Base-by-base conservation (phyloP, 768 basidiomycete species). In the Cystofilobasidium ferigula region DNA sequence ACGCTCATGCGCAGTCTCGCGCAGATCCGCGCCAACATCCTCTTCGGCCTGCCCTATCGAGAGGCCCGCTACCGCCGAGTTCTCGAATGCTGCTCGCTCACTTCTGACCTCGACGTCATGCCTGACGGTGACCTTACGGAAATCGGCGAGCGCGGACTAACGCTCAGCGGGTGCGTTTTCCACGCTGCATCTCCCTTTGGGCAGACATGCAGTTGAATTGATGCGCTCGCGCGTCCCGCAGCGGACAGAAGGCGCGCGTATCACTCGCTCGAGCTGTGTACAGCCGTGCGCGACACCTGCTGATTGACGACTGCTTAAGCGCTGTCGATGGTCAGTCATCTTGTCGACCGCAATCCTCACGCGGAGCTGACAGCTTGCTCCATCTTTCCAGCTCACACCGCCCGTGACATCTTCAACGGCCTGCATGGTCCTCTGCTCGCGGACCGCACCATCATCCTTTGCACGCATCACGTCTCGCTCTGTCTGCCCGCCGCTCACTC, bases 201-300 rank as follows among this genome's bases (percentile, higher is more conserved):
- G 51, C 38, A 16, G 57, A 18, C 51, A 30, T n/a, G 26, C 34
- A 20, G 34, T 35, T 34, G 5, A 48, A 20, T 38, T 68, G n/a
- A n/a, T 9, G 62, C 67, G 40, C 20, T 57, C n/a, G 26, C 66
- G 30, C 30, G n/a, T 18, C 28, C 47, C 24, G 47, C 24, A 30
- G 53, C 38, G 73, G 72, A 9, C 73, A 73, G 43, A 73, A 72
- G 56, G 73, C 72, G 2, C 69, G 75, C 20, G 61, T 75, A 59
- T 73, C 72, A 22, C 71, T 76, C 12, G 76, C 75, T 4, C 68
- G 76, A 20, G 73, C 73, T 53, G 62, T 77, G 12, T 77, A 77
- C 63, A 74, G 73, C 8, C 70, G 73, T 20, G 75, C 75, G 0
- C 69, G 66, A 28, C 74, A 74, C 2, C 68, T 75, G n/a, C 71